A percentile compares a stretch with the other conserved stretches of the same genome.
These are phyloP conservation scores for Candida pseudofarinosa DNA, from an alignment of 805 yeast genomes.

Conservation along the genomic window DNA sequence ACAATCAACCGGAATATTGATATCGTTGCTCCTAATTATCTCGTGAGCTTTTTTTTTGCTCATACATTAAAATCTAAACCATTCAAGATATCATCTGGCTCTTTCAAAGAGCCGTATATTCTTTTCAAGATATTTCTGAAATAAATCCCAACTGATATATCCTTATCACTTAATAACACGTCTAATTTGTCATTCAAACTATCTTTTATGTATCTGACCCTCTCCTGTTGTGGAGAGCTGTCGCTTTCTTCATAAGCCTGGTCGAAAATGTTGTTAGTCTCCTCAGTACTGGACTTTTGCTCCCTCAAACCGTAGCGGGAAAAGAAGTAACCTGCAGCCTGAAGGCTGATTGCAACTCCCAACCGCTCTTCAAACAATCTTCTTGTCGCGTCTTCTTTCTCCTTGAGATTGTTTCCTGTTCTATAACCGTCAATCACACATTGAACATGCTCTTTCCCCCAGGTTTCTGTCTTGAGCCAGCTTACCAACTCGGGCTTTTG, in stretches of 20 bases:
- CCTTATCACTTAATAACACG: slow-evolving; percentile 9
- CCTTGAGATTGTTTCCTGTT: slow-evolving; percentile 5
- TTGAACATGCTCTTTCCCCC: slow-evolving; percentile 16
- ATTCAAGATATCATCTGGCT: slow-evolving; percentile 10
- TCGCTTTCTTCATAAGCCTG: slow-evolving; percentile 10
- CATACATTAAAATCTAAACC: not conserved
- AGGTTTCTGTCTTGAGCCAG: slow-evolving; percentile 10
- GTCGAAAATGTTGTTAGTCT: slow-evolving; percentile 11
- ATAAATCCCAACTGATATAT: slow-evolving; percentile 10
- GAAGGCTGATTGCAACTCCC: slow-evolving; percentile 7
- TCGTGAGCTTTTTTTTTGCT: no score
- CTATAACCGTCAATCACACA: slow-evolving; percentile 8
- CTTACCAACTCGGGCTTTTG: not conserved
- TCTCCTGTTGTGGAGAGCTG: slow-evolving; percentile 5
- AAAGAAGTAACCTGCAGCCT: slow-evolving; percentile 12
- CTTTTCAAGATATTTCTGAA: slow-evolving; percentile 13
- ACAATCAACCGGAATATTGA: no score
- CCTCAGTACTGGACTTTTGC: slow-evolving; percentile 3
- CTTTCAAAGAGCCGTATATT: slow-evolving; percentile 12
- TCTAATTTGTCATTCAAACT: slow-evolving; percentile 4
- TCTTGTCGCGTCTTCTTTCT: slow-evolving; percentile 9
- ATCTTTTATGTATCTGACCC: slow-evolving; percentile 5
- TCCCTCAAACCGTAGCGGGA: slow-evolving; percentile 17
- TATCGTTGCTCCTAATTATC: no score
- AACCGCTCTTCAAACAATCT: slow-evolving; percentile 9